phyloP scores from a whole-genome alignment of 1,284 basidiomycete genomes.

The Cystobasidiaceae sp. region DNA sequence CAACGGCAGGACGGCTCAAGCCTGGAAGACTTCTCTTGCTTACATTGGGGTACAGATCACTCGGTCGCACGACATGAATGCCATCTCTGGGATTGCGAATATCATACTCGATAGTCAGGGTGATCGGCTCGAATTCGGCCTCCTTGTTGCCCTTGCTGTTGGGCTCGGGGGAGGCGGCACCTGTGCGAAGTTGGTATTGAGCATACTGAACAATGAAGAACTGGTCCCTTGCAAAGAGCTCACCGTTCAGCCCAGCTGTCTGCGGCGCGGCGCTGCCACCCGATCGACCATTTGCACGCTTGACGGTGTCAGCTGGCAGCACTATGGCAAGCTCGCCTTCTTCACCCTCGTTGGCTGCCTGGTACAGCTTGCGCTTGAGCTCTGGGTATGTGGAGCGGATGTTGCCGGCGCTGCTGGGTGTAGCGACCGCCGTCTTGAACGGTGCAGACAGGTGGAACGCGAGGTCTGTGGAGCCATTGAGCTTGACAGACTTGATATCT shows the following conservation, averaged over 20 bases:
- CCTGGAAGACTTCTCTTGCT: constrained; percentile 47
- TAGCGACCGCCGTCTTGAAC: constrained; percentile 47
- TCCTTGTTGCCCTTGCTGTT: constrained; percentile 29
- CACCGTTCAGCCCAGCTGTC: constrained; percentile 2
- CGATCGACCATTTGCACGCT: constrained; percentile 21
- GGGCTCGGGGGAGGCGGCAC: constrained; percentile 25
- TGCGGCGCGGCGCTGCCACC: background rate
- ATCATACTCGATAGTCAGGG: constrained; percentile 71
- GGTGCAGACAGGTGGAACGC: constrained; percentile 22
- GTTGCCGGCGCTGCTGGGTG: constrained; percentile 57
- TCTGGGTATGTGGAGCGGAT: constrained; percentile 89
- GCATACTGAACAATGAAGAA: background rate
- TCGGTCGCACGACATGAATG: constrained; percentile 76
- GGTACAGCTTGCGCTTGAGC: constrained; percentile 85
- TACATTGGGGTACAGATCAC: constrained; percentile 75
- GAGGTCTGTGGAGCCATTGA: constrained; percentile 31
- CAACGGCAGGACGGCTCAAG: constrained; percentile 21
- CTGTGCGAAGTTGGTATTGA: background rate
- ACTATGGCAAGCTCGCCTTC: constrained; percentile 91
- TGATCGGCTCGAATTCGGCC: constrained; percentile 68
- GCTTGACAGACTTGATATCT: constrained; percentile 28
- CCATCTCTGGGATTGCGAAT: constrained; percentile 75
- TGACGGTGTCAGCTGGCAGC: constrained; percentile 62
- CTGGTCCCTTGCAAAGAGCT: background rate
- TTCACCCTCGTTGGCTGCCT: constrained; percentile 79